Evolutionary conservation across 257 asterid genomes (phyloP).

Genomic region (Primulina eburnea): DNA sequence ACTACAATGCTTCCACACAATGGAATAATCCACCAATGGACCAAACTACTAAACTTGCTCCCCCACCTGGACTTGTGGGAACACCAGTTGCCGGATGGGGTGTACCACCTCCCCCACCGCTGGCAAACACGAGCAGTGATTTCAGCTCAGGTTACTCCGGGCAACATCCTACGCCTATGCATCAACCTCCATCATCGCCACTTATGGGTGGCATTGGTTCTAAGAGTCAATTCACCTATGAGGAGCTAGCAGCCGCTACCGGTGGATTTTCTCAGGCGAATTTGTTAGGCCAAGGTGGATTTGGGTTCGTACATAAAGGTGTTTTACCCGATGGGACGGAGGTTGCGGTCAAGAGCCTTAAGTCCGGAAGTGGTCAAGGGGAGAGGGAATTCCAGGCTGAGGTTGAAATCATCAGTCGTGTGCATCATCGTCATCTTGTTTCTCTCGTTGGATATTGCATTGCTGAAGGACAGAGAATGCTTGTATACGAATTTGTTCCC

Average conservation of each 20-base stretch:
- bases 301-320: slow-evolving; percentile 86
- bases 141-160: slow-evolving; percentile 40
- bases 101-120: slow-evolving; percentile 23
- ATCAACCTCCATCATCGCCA: slow-evolving; percentile 33
- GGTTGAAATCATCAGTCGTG: slow-evolving; percentile 94
- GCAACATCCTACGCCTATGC: slow-evolving; percentile 26
- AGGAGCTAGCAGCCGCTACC: slow-evolving; percentile 67
- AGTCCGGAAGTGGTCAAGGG: slow-evolving; percentile 91
- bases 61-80: slow-evolving; percentile 48
- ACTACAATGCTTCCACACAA: slow-evolving; percentile 28
- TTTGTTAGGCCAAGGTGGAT: slow-evolving; percentile 86
- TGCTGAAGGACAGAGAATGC: slow-evolving; percentile 57
- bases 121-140: slow-evolving; percentile 37
- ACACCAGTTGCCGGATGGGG: slow-evolving; percentile 39
- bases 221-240: slow-evolving; percentile 55
- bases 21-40: slow-evolving; percentile 24
- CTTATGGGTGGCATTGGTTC: slow-evolving; percentile 40
- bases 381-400: slow-evolving; percentile 96
- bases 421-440: slow-evolving; percentile 92
- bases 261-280: slow-evolving; percentile 63
- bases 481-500: slow-evolving; percentile 79
- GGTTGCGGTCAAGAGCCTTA: slow-evolving; percentile 87
- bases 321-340: slow-evolving; percentile 46
- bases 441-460: slow-evolving; percentile 97
- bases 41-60: slow-evolving; percentile 32